Evolutionary conservation across 139 green algal species (phyloP).

Genomic region (Micractinium sp.): DNA sequence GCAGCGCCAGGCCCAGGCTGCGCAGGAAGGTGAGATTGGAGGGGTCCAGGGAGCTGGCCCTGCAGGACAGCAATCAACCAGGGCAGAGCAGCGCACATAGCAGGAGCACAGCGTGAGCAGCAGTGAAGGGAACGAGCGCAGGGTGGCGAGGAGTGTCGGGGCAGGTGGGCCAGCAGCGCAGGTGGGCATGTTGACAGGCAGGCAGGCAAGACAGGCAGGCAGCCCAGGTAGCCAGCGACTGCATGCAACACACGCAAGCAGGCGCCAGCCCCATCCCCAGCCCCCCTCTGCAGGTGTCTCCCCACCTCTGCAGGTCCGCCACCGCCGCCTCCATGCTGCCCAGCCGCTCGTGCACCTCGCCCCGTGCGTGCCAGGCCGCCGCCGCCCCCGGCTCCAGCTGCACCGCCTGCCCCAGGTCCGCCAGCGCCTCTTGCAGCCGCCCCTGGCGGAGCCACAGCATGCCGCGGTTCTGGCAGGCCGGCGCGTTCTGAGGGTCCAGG

Average conservation of each 20-base stretch:
- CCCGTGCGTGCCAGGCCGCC: slow-evolving; percentile 55
- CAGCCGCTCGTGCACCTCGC: slow-evolving; percentile 59
- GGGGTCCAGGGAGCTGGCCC: slow-evolving; percentile 52
- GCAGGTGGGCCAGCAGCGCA: too few species aligned
- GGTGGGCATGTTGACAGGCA: too few species aligned
- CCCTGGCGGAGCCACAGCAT: slow-evolving; percentile 36
- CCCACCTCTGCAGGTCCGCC: slow-evolving; percentile 55
- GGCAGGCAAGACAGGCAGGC: too few species aligned
- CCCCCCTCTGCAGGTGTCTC: not conserved
- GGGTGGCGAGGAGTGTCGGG: too few species aligned
- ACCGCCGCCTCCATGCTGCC: slow-evolving; percentile 45
- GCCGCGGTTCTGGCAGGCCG: slow-evolving; percentile 77
- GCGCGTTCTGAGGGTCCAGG: slow-evolving; percentile 79
- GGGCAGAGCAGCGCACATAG: not conserved
- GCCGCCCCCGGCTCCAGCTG: slow-evolving; percentile 65
- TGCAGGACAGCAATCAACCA: not conserved
- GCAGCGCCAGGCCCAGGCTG: slow-evolving; percentile 59
- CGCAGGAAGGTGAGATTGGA: slow-evolving; percentile 47
- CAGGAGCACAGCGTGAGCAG: not conserved
- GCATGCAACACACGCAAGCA: not conserved
- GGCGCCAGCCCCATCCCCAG: not conserved
- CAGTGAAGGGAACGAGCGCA: too few species aligned
- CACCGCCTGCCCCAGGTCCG: slow-evolving; percentile 75
- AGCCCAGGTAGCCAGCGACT: not conserved
- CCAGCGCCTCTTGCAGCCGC: slow-evolving; percentile 58